These are phyloP conservation scores for Gentiana dahurica DNA, from an alignment of 257 asterid genomes.

Conservation along the genomic window DNA sequence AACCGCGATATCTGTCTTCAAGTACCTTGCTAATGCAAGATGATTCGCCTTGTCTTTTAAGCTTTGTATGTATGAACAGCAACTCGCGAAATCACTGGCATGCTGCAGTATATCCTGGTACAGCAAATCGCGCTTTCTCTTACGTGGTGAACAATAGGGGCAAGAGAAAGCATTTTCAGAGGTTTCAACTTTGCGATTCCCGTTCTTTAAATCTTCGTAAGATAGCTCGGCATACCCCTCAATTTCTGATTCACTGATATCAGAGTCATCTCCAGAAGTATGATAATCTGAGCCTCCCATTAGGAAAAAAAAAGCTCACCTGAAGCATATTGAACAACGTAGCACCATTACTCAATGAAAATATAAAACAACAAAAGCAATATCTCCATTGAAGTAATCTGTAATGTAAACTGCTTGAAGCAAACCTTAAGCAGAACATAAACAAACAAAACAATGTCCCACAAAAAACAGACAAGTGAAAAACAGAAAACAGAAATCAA, in stretches of 20 bases:
- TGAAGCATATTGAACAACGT: background rate
- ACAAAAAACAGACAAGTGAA: no score
- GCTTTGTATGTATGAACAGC: conserved; percentile 44
- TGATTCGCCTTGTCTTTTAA: conserved; percentile 57
- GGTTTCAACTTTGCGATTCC: conserved; percentile 38
- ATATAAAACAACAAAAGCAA: no score
- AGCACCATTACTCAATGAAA: no score
- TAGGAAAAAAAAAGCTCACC: background rate
- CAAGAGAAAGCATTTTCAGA: conserved; percentile 51
- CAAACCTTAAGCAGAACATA: no score
- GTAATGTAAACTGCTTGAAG: no score
- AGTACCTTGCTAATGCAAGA: conserved; percentile 55
- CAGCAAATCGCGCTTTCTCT: conserved; percentile 39
- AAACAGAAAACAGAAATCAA: no score
- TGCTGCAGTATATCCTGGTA: conserved; percentile 66
- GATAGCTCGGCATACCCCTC: conserved; percentile 27
- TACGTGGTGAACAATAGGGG: conserved; percentile 58
- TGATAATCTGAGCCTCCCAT: conserved; percentile 14
- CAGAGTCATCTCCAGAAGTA: conserved; percentile 30
- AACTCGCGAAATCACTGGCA: conserved; percentile 41
- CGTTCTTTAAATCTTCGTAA: conserved; percentile 38
- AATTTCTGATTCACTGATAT: conserved; percentile 34
- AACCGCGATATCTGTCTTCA: conserved; percentile 34
- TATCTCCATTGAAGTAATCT: no score
- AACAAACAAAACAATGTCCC: no score